These are phyloP conservation scores for Royoungia palumana DNA, from an alignment of 768 basidiomycete genomes.

Conservation along the genomic window DNA sequence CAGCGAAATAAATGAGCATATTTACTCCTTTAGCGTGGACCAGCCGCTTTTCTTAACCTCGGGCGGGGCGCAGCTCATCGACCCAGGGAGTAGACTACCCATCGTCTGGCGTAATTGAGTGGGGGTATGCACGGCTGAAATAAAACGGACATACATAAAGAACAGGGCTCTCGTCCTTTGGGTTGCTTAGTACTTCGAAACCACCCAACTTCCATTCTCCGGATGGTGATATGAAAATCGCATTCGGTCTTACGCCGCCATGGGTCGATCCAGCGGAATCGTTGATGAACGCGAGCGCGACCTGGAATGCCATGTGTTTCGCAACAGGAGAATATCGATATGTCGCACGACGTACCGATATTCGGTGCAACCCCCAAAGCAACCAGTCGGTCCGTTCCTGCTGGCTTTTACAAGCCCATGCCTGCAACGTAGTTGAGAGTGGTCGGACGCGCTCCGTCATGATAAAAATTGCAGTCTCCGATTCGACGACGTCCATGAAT, in stretches of 20 bases:
- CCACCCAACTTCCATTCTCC: conserved; percentile 98
- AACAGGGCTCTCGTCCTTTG: conserved; percentile 73
- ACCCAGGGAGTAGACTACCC: conserved; percentile 61
- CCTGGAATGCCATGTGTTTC: conserved; percentile 40
- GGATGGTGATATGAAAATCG: conserved; percentile 87
- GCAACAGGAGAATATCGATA: background rate
- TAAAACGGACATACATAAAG: conserved; percentile 62
- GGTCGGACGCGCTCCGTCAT: conserved; percentile 94
- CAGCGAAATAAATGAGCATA: background rate
- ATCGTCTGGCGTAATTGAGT: conserved; percentile 48
- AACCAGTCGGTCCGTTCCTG: conserved; percentile 83
- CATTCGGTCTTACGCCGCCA: conserved; percentile 68
- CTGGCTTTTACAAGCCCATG: conserved; percentile 58
- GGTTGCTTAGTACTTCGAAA: conserved; percentile 84
- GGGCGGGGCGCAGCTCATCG: conserved; percentile 63
- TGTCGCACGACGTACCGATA: conserved; percentile 55
- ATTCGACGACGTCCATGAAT: conserved; percentile 91
- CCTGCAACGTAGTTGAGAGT: conserved; percentile 55
- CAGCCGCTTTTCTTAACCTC: conserved; percentile 90
- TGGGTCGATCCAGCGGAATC: conserved; percentile 80
- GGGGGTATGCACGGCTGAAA: background rate
- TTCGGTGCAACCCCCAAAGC: conserved; percentile 88
- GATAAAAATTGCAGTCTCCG: conserved; percentile 82
- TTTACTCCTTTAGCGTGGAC: conserved; percentile 78
- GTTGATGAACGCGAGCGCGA: conserved; percentile 88